Base-by-base conservation (phyloP, 2,329 filamentous ascomycete species). In the Nakataea oryzae region DNA sequence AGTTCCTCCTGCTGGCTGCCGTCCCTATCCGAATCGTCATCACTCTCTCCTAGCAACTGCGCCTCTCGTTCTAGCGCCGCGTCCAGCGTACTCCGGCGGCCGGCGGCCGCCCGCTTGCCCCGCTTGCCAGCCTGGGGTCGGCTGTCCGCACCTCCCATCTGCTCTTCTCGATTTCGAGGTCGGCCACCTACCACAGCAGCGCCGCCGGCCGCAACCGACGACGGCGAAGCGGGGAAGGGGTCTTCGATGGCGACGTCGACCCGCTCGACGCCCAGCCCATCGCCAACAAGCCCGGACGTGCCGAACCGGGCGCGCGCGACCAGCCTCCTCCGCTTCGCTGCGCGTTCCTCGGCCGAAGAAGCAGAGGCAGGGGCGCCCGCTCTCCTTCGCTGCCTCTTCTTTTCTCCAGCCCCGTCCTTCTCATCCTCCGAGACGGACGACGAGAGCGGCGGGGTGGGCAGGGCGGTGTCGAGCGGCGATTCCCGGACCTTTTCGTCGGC, bases 231-330 rank as follows among this genome's bases (percentile, higher is more conserved):
- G 0, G 81, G 79, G 63, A 85, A 88, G 0, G 78, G 72, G 66
- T 88, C 85, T 66, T 85, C 79, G 58, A 88, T 72, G 17, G 82
- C 70, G 59, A 89, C 74, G 61, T 88, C 85, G 2, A 88, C 71
- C 61, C 79, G 78, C 72, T 89, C 86, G 7, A 88, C 75, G 0
- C 86, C 86, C 63, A 79, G 82, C 2, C 82, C 82, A 68, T 88
- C 86, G 27, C 78, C 77, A 0, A 79, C 66, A 58, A 75, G 74
- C 14, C 78, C 86, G 0, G 82, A 80, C 9, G 79, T 79, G 0
- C 90, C 91, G 70, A 96, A 96, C 26, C 91, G 82, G 3, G 85
- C 86, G 60, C 83, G 77, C 0, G 90, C 88, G 3, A 87, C 74
- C 14, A 84, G 70, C 67, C 78, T 86, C 54, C 84, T 78, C 59